Conservation (phyloP, 2,329 filamentous ascomycete species). For the Cladosporium sp. region DNA sequence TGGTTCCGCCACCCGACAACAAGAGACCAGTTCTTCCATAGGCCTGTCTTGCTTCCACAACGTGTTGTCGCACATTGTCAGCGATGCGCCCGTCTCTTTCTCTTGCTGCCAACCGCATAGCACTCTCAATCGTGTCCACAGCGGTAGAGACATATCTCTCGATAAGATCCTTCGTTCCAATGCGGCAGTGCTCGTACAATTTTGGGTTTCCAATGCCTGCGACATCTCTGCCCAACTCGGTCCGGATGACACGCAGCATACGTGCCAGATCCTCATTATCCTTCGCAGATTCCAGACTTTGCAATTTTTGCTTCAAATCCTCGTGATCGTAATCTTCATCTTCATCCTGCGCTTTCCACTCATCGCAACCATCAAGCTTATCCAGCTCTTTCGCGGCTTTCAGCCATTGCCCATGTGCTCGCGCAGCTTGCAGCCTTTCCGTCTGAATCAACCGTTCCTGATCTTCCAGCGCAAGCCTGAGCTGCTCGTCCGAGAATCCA, state of each 20-base stretch:
- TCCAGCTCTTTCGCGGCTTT: constrained; percentile 73
- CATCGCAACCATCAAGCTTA: constrained; percentile 70
- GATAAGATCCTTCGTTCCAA: constrained; percentile 82
- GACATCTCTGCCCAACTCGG: constrained; percentile 72
- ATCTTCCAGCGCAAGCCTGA: constrained; percentile 8
- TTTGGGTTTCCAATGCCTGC: constrained; percentile 81
- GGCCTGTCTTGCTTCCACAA: constrained; percentile 66
- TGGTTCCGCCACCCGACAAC: constrained; percentile 80
- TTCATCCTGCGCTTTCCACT: constrained; percentile 69
- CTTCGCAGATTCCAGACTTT: constrained; percentile 70
- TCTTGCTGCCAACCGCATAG: constrained; percentile 3
- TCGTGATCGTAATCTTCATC: constrained; percentile 68
- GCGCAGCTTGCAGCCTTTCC: constrained; percentile 8
- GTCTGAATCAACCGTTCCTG: constrained; percentile 7
- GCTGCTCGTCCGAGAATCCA: constrained; percentile 12
- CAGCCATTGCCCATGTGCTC: constrained; percentile 60
- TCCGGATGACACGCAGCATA: constrained; percentile 79
- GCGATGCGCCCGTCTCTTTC: not conserved
- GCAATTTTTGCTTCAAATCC: constrained; percentile 65
- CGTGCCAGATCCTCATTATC: constrained; percentile 65
- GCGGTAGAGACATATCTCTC: constrained; percentile 82
- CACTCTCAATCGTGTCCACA: constrained; percentile 63
- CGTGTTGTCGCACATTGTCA: not conserved
- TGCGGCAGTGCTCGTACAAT: constrained; percentile 78
- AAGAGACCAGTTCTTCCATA: constrained; percentile 82